phyloP scores from a whole-genome alignment of 257 asterid genomes.

The Salvia splendens region DNA sequence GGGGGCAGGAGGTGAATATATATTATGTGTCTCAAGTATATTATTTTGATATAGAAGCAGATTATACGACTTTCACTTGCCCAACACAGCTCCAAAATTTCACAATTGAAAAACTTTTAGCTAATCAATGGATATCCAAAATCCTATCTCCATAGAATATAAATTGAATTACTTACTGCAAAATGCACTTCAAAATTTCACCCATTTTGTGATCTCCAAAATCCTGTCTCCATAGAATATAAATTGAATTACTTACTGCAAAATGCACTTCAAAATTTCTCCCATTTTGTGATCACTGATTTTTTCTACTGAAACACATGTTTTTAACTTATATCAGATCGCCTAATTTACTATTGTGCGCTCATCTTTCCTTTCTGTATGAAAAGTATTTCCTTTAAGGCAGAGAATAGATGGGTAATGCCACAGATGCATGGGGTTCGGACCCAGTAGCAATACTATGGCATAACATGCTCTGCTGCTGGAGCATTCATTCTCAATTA shows the following conservation, averaged over 20 bases:
- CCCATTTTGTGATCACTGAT: background rate
- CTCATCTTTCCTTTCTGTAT: background rate
- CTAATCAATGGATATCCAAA: background rate
- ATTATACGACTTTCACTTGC: background rate
- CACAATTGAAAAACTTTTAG: background rate
- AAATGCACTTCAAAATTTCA: background rate
- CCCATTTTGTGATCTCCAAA: background rate
- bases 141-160: background rate
- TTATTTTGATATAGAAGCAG: slow-evolving; percentile 11
- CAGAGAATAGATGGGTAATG: background rate
- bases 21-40: background rate
- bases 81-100: background rate
- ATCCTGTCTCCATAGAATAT: background rate
- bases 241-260: background rate
- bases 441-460: background rate
- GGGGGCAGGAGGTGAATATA: background rate
- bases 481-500: background rate
- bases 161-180: background rate
- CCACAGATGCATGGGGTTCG: background rate
- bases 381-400: background rate
- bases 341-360: background rate
- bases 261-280: background rate
- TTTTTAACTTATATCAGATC: background rate
- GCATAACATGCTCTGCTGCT: background rate
- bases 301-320: background rate